phyloP scores from a whole-genome alignment of 352 stramenopile genomes.

The Thalassiosira allenii region DNA sequence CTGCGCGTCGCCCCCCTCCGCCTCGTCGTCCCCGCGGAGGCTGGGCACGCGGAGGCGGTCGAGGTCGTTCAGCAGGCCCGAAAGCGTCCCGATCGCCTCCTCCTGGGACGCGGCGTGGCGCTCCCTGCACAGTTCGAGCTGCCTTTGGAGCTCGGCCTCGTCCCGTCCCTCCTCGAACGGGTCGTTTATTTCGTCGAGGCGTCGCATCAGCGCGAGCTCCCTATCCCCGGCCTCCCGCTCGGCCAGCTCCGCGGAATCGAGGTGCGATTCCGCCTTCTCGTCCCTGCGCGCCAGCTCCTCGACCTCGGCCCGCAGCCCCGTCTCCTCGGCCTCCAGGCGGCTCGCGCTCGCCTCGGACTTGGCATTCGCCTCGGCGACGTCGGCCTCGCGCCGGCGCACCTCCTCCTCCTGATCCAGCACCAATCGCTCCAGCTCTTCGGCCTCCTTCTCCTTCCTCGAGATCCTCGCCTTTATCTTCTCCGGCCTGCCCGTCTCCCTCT shows the following conservation, averaged over 20 bases:
- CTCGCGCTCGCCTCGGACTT: conserved; percentile 3
- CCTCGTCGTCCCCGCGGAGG: conserved; percentile 1
- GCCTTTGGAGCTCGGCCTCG: conserved; percentile 9
- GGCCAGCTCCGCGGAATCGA: conserved; percentile 7
- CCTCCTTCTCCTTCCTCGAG: conserved; percentile 17
- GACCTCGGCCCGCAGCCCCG: conserved; percentile 9
- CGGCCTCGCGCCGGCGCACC: not conserved
- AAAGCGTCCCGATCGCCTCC: conserved; percentile 8
- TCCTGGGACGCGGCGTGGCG: conserved; percentile 13
- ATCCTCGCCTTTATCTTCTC: conserved; percentile 12
- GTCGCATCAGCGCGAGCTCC: conserved; percentile 11
- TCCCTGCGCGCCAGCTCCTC: conserved; percentile 10
- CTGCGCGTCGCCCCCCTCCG: not conserved
- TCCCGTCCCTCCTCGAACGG: not conserved
- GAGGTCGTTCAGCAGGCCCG: conserved; percentile 2
- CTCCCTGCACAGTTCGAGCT: not conserved
- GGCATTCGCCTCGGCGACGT: conserved; percentile 12
- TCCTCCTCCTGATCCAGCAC: conserved; percentile 37
- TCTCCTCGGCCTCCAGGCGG: not conserved
- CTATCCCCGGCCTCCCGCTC: conserved; percentile 1
- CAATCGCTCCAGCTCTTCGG: not conserved
- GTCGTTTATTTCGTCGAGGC: conserved; percentile 9
- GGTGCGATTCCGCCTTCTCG: conserved; percentile 6
- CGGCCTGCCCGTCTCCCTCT: not conserved
- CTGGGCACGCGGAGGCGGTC: conserved; percentile 16